phyloP scores from a whole-genome alignment of 768 basidiomycete species.

The Suillus subluteus region DNA sequence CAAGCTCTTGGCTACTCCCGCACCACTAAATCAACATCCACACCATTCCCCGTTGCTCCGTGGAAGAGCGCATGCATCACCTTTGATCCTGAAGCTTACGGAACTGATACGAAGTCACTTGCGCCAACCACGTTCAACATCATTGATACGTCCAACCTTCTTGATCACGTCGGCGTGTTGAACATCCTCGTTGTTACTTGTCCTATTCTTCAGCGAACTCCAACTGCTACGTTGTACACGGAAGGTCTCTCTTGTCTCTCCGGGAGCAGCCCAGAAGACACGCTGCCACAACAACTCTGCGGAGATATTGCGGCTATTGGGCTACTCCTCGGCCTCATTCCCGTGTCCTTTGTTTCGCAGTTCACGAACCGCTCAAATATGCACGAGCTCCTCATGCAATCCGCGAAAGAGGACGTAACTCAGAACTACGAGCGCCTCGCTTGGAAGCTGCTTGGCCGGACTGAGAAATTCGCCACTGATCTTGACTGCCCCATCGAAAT shows the following conservation, averaged over 20 bases:
- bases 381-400: conserved; percentile 17
- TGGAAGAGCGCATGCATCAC: conserved; percentile 29
- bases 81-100: conserved; percentile 27
- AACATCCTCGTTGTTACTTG: no score
- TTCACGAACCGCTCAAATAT: not conserved
- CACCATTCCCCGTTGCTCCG: conserved; percentile 21
- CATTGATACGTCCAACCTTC: no score
- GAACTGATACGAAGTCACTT: conserved; percentile 11
- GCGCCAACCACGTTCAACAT: conserved; percentile 34
- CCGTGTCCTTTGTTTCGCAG: not conserved
- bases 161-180: no score
- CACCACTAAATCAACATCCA: conserved; percentile 15
- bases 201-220: no score
- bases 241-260: no score
- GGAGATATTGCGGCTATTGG: not conserved
- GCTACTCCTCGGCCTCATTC: not conserved
- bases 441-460: not conserved
- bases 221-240: no score
- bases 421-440: not conserved
- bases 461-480: not conserved
- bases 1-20: conserved; percentile 24
- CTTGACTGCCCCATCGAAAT: not conserved
- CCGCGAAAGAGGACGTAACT: not conserved
- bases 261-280: no score
- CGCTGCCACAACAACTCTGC: not conserved